A percentile compares a stretch with the other conserved stretches of the same genome.
Evolutionary conservation across 306 rosid species (phyloP).

Genomic region (Elaeagnus macrophylla): DNA sequence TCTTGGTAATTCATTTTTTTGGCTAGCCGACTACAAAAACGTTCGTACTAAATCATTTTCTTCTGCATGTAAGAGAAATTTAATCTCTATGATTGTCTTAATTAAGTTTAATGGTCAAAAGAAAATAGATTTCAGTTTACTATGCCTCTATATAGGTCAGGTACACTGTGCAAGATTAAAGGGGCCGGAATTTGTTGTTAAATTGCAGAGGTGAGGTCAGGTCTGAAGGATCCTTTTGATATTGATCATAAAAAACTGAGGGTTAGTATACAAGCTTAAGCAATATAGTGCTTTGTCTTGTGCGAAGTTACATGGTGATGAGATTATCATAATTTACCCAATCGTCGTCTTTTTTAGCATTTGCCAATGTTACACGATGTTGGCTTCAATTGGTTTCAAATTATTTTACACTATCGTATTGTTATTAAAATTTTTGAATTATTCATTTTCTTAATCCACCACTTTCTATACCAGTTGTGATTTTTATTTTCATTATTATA

Average conservation of each 20-base stretch:
- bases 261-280: conserved; percentile 43
- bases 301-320: conserved; percentile 13
- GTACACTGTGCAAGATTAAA: conserved; percentile 88
- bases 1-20: conserved; percentile 61
- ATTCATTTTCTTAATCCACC: too few species aligned
- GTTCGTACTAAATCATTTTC: conserved; percentile 7
- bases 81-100: background rate
- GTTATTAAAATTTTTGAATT: too few species aligned
- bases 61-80: background rate
- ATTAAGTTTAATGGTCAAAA: background rate
- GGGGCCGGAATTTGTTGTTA: conserved; percentile 79
- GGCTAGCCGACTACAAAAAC: conserved; percentile 4
- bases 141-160: conserved; percentile 65
- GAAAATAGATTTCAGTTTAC: background rate
- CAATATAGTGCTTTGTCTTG: background rate
- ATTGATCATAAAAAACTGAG: conserved; percentile 93
- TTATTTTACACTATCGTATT: too few species aligned
- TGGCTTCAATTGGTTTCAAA: conserved; percentile 9
- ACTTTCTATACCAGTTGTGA: too few species aligned
- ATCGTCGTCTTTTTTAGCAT: conserved; percentile 6
- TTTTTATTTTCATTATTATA: too few species aligned
- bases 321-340: conserved; percentile 1
- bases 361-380: conserved; percentile 1
- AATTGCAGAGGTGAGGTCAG: conserved; percentile 99
- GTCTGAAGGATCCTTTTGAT: conserved; percentile 90